Evolutionary conservation across 2,329 filamentous ascomycete genomes (phyloP).

Genomic region (Xylariaceae sp.): DNA sequence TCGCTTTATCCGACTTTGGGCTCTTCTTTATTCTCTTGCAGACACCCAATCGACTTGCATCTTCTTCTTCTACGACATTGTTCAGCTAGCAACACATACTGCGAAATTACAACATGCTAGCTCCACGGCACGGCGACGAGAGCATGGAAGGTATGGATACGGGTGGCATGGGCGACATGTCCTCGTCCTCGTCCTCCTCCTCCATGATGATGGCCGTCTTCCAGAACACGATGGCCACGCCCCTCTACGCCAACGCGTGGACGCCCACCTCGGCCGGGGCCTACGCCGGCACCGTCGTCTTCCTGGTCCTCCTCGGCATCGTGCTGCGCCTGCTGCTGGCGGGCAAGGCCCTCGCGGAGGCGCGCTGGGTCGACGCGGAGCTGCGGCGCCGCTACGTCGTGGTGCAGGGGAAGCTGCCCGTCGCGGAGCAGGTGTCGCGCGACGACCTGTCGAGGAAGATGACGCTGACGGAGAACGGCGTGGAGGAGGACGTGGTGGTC

Average conservation of each 20-base stretch:
- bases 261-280: slow-evolving; percentile 63
- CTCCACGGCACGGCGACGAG: not conserved
- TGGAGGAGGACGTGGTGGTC: slow-evolving; percentile 76
- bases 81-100: too few species aligned
- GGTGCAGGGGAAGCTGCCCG: slow-evolving; percentile 59
- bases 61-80: too few species aligned
- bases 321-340: slow-evolving; percentile 69
- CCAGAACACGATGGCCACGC: slow-evolving; percentile 44
- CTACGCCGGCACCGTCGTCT: slow-evolving; percentile 90
- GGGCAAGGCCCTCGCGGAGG: slow-evolving; percentile 57
- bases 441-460: slow-evolving; percentile 61
- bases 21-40: too few species aligned
- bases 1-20: too few species aligned
- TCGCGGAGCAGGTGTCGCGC: slow-evolving; percentile 54
- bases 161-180: slow-evolving; percentile 20
- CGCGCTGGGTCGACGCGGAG: slow-evolving; percentile 66
- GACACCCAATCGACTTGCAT: too few species aligned
- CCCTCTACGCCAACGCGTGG: slow-evolving; percentile 64
- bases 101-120: too few species aligned
- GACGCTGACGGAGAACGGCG: slow-evolving; percentile 68
- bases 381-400: slow-evolving; percentile 72
- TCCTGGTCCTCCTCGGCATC: slow-evolving; percentile 73
- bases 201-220: slow-evolving; percentile 46
- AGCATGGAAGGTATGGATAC: slow-evolving; percentile 23
- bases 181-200: slow-evolving; percentile 13